phyloP scores from a whole-genome alignment of 257 asterid species.

The Forsythia viridissima region DNA sequence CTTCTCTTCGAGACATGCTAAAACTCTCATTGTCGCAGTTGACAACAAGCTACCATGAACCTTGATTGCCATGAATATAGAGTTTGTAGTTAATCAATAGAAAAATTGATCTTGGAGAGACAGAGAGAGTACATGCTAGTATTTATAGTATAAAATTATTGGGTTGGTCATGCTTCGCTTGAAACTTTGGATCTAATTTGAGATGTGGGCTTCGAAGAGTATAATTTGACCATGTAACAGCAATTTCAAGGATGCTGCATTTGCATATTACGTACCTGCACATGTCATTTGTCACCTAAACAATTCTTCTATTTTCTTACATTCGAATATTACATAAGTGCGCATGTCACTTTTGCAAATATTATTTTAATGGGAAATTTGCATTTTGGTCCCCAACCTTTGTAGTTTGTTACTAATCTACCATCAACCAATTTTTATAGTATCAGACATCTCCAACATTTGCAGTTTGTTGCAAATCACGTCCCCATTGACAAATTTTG shows the following conservation, averaged over 20 bases:
- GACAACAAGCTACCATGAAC: slow-evolving; percentile 29
- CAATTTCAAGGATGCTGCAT: not conserved
- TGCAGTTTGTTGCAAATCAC: too few species aligned
- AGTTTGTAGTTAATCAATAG: not conserved
- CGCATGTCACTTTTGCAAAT: not conserved
- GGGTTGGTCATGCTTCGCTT: too few species aligned
- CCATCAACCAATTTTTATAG: too few species aligned
- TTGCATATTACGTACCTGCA: not conserved
- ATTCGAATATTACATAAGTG: not conserved
- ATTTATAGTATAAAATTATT: not conserved
- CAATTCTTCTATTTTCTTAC: not conserved
- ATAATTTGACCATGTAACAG: not conserved
- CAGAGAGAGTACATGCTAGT: not conserved
- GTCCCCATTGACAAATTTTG: too few species aligned
- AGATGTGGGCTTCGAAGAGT: not conserved
- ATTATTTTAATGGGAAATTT: not conserved
- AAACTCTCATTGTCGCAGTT: slow-evolving; percentile 20
- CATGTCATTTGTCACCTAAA: not conserved
- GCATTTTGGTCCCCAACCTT: too few species aligned
- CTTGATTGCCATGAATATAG: slow-evolving; percentile 27
- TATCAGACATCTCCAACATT: too few species aligned
- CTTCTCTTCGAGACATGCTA: slow-evolving; percentile 32
- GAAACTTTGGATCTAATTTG: not conserved
- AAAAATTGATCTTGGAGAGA: not conserved
- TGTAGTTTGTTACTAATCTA: too few species aligned